Conservation (phyloP, 1,139 yeast species). For the Nakaseomyces sp. region DNA sequence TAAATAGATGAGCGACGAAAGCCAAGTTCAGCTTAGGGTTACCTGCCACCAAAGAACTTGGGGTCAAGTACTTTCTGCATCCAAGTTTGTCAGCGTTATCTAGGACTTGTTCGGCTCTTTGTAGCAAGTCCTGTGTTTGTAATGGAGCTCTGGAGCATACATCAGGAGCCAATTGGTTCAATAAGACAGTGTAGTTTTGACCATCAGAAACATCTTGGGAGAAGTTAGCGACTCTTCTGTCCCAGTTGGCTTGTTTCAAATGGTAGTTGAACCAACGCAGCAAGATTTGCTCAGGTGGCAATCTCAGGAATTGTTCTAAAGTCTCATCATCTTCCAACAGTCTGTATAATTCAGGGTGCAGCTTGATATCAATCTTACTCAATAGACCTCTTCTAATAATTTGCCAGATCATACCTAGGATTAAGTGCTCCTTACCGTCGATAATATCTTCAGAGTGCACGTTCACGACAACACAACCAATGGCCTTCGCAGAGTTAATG, state of each 20-base stretch:
- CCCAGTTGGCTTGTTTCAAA: conserved; percentile 86
- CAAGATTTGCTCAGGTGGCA: conserved; percentile 95
- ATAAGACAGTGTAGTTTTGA: conserved; percentile 83
- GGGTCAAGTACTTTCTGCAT: conserved; percentile 90
- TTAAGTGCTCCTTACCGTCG: conserved; percentile 93
- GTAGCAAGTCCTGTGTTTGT: conserved; percentile 58
- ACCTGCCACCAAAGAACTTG: conserved; percentile 87
- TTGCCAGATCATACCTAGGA: conserved; percentile 96
- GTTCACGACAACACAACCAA: conserved; percentile 95
- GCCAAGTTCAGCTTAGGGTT: conserved; percentile 95
- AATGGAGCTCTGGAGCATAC: conserved; percentile 75
- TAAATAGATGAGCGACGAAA: conserved; percentile 92
- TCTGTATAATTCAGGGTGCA: conserved; percentile 94
- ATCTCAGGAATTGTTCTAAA: conserved; percentile 86
- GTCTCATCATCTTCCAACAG: conserved; percentile 94
- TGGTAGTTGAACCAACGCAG: conserved; percentile 97
- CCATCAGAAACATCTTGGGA: conserved; percentile 87
- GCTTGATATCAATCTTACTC: conserved; percentile 88
- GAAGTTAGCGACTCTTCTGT: conserved; percentile 77
- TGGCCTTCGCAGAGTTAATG: conserved; percentile 95
- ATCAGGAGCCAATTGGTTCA: conserved; percentile 82
- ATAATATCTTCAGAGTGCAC: conserved; percentile 96
- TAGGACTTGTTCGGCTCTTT: conserved; percentile 82
- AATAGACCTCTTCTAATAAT: conserved; percentile 91
- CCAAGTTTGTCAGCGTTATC: conserved; percentile 82